Evolutionary conservation across 805 yeast species (phyloP).

Genomic region (Teunomyces pallodes): DNA sequence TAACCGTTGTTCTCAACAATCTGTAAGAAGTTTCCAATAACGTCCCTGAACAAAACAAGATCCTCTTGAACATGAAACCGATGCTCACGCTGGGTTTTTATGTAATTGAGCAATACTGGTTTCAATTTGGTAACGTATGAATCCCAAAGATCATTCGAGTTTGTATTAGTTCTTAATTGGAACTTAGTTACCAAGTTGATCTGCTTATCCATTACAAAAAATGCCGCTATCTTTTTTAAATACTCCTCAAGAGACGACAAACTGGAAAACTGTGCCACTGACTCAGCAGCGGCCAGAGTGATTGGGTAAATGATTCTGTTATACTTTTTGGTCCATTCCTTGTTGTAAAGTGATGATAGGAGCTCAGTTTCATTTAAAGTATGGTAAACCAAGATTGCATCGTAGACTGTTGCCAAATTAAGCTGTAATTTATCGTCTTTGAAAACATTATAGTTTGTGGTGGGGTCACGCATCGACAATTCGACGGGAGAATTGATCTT

Average conservation of each 20-base stretch:
- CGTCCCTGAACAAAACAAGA: conserved; percentile 54
- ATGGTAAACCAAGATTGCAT: conserved; percentile 77
- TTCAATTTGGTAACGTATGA: conserved; percentile 56
- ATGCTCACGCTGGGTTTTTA: conserved; percentile 28
- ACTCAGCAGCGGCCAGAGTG: conserved; percentile 30
- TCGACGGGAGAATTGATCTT: conserved; percentile 88
- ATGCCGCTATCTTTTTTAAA: conserved; percentile 65
- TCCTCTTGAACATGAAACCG: conserved; percentile 34
- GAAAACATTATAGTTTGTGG: conserved; percentile 47
- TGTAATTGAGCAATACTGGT: conserved; percentile 53
- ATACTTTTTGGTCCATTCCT: conserved; percentile 69
- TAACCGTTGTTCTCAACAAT: conserved; percentile 73
- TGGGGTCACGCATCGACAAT: conserved; percentile 63
- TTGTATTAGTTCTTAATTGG: conserved; percentile 59
- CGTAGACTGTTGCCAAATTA: conserved; percentile 72
- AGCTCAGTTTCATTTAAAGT: conserved; percentile 65
- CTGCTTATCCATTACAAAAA: conserved; percentile 71
- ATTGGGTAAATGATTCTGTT: conserved; percentile 69
- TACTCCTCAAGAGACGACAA: conserved; percentile 48
- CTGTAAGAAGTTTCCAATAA: conserved; percentile 69
- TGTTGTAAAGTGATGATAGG: conserved; percentile 60
- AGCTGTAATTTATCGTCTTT: conserved; percentile 41
- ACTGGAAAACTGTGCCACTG: conserved; percentile 26
- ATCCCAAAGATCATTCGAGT: conserved; percentile 74
- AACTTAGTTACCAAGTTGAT: conserved; percentile 62